Base-by-base conservation (phyloP, 495 filamentous ascomycete genomes). In the Hypoxylon rickii region DNA sequence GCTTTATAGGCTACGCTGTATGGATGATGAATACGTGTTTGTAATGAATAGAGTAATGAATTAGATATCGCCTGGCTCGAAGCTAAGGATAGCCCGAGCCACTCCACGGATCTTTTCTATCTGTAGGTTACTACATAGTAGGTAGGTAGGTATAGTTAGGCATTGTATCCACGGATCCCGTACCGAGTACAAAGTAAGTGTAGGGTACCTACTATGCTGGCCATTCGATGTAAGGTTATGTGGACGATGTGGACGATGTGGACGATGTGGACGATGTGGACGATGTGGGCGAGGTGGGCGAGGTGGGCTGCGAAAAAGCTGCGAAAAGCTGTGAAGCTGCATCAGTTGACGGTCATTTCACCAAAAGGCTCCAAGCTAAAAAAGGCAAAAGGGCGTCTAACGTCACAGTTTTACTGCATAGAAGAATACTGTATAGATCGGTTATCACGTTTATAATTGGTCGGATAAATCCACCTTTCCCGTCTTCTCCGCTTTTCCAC, bases 1-100 rank as follows among this genome's bases (percentile, higher is more conserved):
- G n/a, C n/a, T n/a, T n/a, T n/a, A n/a, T n/a, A n/a, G n/a, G n/a
- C n/a, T n/a, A n/a, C n/a, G n/a, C n/a, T n/a, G 34, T 5, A 21
- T 24, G n/a, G 42, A 62, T 57, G 29, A 57, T 56, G 52, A 57
- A 62, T 57, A 57, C 38, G 32, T 53, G 48, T 62, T 53, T 51
- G 52, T 57, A 55, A 62, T 55, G 41, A 47, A 46, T 45, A 44
- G 53, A 37, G n/a, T n/a, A n/a, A n/a, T n/a, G n/a, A n/a, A n/a
- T n/a, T n/a, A n/a, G n/a, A n/a, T n/a, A n/a, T n/a, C n/a, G n/a
- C n/a, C n/a, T n/a, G n/a, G n/a, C n/a, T n/a, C n/a, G 34, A 45
- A 54, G 34, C 34, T 38, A 45, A 46, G 20, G 18, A n/a, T n/a
- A n/a, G n/a, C n/a, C n/a, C n/a, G n/a, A n/a, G n/a, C n/a, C n/a